Conservation (phyloP, 2,329 filamentous ascomycete species). For the Fragosphaeria purpurea region DNA sequence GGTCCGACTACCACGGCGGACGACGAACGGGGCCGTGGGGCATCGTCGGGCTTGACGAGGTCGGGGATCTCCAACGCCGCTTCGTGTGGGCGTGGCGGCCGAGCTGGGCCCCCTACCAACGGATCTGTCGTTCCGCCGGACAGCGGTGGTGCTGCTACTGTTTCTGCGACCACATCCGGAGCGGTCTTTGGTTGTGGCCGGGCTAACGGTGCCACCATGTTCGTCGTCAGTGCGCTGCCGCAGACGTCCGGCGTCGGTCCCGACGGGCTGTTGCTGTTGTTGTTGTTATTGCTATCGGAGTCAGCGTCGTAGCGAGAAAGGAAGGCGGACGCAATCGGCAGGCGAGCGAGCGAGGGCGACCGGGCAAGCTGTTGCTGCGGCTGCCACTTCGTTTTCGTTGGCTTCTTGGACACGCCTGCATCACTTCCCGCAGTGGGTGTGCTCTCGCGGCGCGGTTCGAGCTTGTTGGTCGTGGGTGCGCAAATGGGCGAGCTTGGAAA, state of each 20-base stretch:
- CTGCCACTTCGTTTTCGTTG: no score
- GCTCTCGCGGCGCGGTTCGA: slow-evolving; percentile 20
- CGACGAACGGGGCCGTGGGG: no score
- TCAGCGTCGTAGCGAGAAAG: no score
- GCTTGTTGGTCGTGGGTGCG: slow-evolving; percentile 25
- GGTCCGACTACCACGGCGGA: no score
- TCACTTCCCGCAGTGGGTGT: slow-evolving; percentile 7
- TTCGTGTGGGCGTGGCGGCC: slow-evolving; percentile 27
- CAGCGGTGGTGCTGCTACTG: not conserved
- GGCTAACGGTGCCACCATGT: not conserved
- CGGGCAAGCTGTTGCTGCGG: no score
- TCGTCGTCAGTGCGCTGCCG: slow-evolving; percentile 10
- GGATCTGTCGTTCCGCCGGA: not conserved
- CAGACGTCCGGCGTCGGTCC: not conserved
- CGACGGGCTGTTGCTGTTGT: not conserved
- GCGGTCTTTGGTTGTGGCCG: no score
- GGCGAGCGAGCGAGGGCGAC: no score
- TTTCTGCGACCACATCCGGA: not conserved
- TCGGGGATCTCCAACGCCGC: slow-evolving; percentile 26
- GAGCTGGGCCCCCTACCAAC: slow-evolving; percentile 19
- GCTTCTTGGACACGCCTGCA: not conserved
- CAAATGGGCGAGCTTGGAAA: slow-evolving; percentile 31
- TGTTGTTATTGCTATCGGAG: not conserved
- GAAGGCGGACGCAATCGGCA: no score
- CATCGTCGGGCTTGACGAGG: slow-evolving; percentile 18